Conservation (phyloP, 805 yeast genomes). For the Pichia heedii region DNA sequence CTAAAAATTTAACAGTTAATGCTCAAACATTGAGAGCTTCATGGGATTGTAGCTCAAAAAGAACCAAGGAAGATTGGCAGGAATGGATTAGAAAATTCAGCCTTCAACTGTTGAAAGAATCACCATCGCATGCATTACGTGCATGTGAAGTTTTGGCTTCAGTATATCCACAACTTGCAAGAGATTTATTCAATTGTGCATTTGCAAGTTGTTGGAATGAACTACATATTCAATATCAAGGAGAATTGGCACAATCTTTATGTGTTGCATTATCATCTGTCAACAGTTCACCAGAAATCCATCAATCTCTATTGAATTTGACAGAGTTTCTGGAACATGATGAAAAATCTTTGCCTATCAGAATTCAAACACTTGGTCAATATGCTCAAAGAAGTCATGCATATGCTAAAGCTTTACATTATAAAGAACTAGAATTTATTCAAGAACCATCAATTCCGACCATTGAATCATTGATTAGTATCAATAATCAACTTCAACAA, state of each 20-base stretch:
- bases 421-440: constrained; percentile 89
- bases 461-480: constrained; percentile 83
- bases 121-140: constrained; percentile 89
- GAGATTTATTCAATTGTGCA: constrained; percentile 86
- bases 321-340: constrained; percentile 98
- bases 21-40: constrained; percentile 61
- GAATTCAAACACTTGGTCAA: constrained; percentile 81
- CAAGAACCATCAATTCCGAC: constrained; percentile 89
- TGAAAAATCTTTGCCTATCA: constrained; percentile 86
- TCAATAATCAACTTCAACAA: constrained; percentile 91
- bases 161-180: constrained; percentile 79
- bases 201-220: constrained; percentile 96
- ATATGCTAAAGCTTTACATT: constrained; percentile 93
- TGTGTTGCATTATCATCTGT: constrained; percentile 84
- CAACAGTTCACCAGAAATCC: constrained; percentile 91
- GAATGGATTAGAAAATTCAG: constrained; percentile 91
- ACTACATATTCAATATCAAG: constrained; percentile 79
- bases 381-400: constrained; percentile 96
- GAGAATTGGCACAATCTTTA: constrained; percentile 75
- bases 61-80: constrained; percentile 94
- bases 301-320: constrained; percentile 77
- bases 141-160: constrained; percentile 89
- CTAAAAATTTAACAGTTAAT: constrained; percentile 65
- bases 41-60: constrained; percentile 86
- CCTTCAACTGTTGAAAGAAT: constrained; percentile 78